phyloP scores from a whole-genome alignment of 176 grass and related monocot species.

The Zizania latifolia region DNA sequence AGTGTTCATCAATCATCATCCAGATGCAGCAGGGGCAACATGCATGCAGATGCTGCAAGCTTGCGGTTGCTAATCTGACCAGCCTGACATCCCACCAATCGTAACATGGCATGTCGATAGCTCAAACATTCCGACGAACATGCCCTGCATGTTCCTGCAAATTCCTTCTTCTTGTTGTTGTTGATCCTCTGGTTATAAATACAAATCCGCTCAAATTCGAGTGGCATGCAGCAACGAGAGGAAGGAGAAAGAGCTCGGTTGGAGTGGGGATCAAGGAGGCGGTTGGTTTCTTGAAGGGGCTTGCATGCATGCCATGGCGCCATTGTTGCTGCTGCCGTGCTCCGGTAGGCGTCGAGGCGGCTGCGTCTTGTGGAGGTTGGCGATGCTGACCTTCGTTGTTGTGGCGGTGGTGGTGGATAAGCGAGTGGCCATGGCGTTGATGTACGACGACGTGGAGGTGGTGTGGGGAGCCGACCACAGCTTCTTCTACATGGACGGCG shows the following conservation, averaged over 20 bases:
- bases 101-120: conserved; percentile 19
- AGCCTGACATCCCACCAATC: conserved; percentile 30
- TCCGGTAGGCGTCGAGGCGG: background rate
- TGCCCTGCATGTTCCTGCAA: background rate
- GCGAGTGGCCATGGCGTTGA: background rate
- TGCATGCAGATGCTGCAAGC: background rate
- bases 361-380: background rate
- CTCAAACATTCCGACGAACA: conserved; percentile 3
- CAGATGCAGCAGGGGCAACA: background rate
- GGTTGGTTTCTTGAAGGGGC: background rate
- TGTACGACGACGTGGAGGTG: conserved; percentile 11
- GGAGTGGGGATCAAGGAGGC: too few species aligned
- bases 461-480: conserved; percentile 39
- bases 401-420: background rate
- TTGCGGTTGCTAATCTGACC: background rate
- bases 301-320: conserved; percentile 2
- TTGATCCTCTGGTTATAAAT: background rate
- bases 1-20: background rate
- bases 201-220: background rate
- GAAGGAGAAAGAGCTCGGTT: background rate
- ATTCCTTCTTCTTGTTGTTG: background rate
- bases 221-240: background rate
- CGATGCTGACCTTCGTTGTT: background rate
- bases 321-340: background rate
- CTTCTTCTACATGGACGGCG: conserved; percentile 20